Base-by-base conservation (phyloP, 2,329 filamentous ascomycete species). In the Phoma sp. region DNA sequence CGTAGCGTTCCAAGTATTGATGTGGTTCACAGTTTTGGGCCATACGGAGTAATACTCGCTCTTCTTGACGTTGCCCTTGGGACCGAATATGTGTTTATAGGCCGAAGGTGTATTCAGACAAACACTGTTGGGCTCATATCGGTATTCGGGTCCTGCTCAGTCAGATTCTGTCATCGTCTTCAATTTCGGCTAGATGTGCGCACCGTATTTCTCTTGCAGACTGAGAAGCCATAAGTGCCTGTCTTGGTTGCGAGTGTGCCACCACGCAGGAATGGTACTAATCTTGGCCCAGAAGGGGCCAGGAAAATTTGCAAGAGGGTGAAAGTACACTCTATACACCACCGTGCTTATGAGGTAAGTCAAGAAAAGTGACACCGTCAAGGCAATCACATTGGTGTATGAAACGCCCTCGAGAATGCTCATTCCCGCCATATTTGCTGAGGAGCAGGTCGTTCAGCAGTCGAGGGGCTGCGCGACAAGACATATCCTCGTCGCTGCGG, bases 91-190 rank as follows among this genome's bases (percentile, higher is more conserved):
- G 11, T 74, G 71, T 41, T 73, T 71, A 27, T 77, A 62, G 1
- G 73, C 73, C 52, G 45, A 80, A 55, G 82, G 83, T 55, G 85
- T 86, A 78, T 93, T 91, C 76, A 93, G 84, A 0, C 87, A 89
- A 35, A 95, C 75, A 59, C 84, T 85, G 73, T 90, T 89, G 38
- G 90, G 90, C 0, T 87, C 87, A 63, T 87, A 89, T 25, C 90
- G 32, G 67, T 46, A 33, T 58, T 65, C 64, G 69, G 62, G 35
- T 65, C 71, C 43, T 69, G 54, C 48, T 55, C 67, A 1, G 65
- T 65, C 43, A 73, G 49, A 13, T 66, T 66, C 8, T 7, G 4
- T 8, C 7, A 3, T 9, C 3, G 1, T 7, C 9, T 30, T 10
- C 11, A 8, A n/a, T 9, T 1, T 2, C 9, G 4, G 2, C 2